Evolutionary conservation across 2,329 filamentous ascomycete species (phyloP), one percentile per base, ranked within the genome.

Genomic region (Ophiostoma populinum): DNA sequence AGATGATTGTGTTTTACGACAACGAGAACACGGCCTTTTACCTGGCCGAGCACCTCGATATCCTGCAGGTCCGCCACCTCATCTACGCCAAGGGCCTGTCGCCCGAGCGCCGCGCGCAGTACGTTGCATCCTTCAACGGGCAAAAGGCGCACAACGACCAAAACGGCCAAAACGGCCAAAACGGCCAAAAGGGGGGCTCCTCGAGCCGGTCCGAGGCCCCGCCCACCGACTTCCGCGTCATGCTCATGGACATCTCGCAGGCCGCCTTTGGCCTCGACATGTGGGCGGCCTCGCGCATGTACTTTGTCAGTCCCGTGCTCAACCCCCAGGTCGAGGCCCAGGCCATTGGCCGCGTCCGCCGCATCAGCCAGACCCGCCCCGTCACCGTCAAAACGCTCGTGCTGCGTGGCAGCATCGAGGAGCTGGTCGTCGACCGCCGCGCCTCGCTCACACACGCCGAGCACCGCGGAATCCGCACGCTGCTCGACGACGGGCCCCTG

Each of bases 1-100:
- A 94, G 53, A 90, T 92, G 4, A 71, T 94, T 35, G 68, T 94
- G 8, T 95, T 95, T 52, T 94, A 93, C 51, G 83, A 92, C 41
- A 78, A 80, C 21, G 79, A 90, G 40, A 87, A 92, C 45, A 67
- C 80, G 2, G 86, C 83, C 1, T 92, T 71, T 53, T 93, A 92
- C 55, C 68, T 94, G 25, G 80, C 82, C 0, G 75, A 85, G 49
- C 73, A 78, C 20, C 64, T 95, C 0, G 86, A 94, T 44, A 64
- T 87, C 21, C 56, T 75, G 8, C 63, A 69, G 46, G 59, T 76
- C 5, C 58, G 66, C 15, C 62, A 75, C 35, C 57, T 83, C 4
- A 78, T 75, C 39, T 85, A 83, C 45, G 71, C 76, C 10, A 72
- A 70, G 44, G 61, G 62, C 2, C 56, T 85, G 2, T 63, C 65